A percentile compares a stretch with the other conserved stretches of the same genome.
Conservation (phyloP, 306 rosid genomes). For the Vicia faba region DNA sequence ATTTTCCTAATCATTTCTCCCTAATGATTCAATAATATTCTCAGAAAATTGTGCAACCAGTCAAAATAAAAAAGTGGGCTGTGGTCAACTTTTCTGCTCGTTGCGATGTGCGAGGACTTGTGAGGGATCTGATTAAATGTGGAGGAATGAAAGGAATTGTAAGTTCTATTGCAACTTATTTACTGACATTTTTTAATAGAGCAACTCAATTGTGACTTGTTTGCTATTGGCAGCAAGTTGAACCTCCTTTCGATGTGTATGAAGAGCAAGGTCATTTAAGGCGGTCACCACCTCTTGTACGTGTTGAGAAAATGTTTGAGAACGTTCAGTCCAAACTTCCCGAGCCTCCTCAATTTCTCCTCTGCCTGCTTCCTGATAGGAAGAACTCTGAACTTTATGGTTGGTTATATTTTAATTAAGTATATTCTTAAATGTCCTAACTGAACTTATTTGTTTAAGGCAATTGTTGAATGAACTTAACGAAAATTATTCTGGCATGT, state of each 20-base stretch:
- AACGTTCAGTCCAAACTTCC: constrained; percentile 64
- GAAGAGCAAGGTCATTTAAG: constrained; percentile 64
- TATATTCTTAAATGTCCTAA: no score
- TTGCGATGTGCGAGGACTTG: constrained; percentile 62
- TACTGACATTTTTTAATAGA: not conserved
- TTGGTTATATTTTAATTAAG: constrained; percentile 9
- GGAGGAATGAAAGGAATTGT: constrained; percentile 84
- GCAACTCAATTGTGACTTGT: not conserved
- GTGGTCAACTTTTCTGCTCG: constrained; percentile 88
- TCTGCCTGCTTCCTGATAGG: constrained; percentile 88
- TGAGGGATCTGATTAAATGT: constrained; percentile 64
- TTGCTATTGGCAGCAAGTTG: constrained; percentile 50
- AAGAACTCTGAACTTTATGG: constrained; percentile 94
- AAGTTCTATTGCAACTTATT: constrained; percentile 38
- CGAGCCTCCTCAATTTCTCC: constrained; percentile 69
- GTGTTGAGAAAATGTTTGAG: constrained; percentile 90
- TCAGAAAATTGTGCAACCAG: constrained; percentile 72
- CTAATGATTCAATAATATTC: not conserved
- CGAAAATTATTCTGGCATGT: constrained; percentile 8
- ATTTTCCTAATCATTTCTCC: not conserved
- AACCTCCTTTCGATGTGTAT: constrained; percentile 56
- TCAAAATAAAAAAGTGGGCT: constrained; percentile 68
- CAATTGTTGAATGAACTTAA: not conserved
- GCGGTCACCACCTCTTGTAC: constrained; percentile 73
- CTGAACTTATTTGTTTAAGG: not conserved